phyloP scores from a whole-genome alignment of 1,284 basidiomycete species.

The Fomitopsis schrenkii region DNA sequence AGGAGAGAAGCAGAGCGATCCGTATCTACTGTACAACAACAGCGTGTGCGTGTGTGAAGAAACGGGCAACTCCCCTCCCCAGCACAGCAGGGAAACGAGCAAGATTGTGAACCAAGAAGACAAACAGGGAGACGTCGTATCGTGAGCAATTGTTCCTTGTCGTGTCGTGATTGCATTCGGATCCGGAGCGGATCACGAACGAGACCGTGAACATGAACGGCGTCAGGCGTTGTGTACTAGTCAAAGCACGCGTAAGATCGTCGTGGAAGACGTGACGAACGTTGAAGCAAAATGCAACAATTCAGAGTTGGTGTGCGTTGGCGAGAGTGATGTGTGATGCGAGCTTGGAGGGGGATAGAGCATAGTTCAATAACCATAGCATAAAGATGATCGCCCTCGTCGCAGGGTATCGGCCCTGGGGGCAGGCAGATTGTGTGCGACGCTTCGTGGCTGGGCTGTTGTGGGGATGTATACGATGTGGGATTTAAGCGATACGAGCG shows the following conservation, averaged over 20 bases:
- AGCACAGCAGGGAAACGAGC: neutral
- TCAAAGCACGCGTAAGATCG: slow-evolving; percentile 9
- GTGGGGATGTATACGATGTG: slow-evolving; percentile 4
- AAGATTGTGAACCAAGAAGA: slow-evolving; percentile 3
- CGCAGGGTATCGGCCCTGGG: slow-evolving; percentile 2
- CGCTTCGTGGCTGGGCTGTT: neutral
- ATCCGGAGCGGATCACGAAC: slow-evolving; percentile 8
- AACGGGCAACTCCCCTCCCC: slow-evolving; percentile 2
- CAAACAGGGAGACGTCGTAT: neutral
- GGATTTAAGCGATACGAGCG: slow-evolving; percentile 16
- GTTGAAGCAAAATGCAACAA: slow-evolving; percentile 7
- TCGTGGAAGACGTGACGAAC: slow-evolving; percentile 3
- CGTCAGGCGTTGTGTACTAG: slow-evolving; percentile 10
- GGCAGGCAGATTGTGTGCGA: slow-evolving; percentile 3
- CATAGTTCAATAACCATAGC: slow-evolving; percentile 25
- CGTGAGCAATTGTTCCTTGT: slow-evolving; percentile 1
- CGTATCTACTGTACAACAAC: slow-evolving; percentile 10
- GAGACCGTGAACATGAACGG: slow-evolving; percentile 5
- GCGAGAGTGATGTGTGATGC: slow-evolving; percentile 7
- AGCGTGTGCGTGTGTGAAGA: slow-evolving; percentile 2
- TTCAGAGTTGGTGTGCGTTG: slow-evolving; percentile 5
- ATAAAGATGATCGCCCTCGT: slow-evolving; percentile 14
- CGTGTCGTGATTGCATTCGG: slow-evolving; percentile 6
- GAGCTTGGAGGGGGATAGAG: slow-evolving; percentile 11
- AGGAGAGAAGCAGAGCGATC: slow-evolving; percentile 16